Evolutionary conservation across 2,329 filamentous ascomycete species (phyloP), one percentile per base, ranked within the genome.

Genomic region (Monilinia fructigena): DNA sequence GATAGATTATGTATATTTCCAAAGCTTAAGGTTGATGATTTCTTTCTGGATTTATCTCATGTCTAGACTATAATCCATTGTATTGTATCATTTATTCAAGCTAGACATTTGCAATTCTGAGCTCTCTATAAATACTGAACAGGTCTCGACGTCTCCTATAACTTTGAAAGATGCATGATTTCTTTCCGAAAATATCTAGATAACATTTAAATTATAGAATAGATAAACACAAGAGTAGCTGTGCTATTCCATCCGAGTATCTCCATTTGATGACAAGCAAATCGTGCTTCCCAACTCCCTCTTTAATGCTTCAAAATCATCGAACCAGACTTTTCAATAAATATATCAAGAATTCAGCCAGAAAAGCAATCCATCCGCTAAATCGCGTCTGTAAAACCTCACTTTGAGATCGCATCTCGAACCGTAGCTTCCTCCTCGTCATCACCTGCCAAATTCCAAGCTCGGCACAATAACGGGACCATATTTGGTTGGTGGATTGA

Each of bases 401-500:
- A 12, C 45, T 28, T 48, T 47, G 12, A 26, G 6, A 20, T 26
- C 23, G 16, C 40, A 28, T 31, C 18, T 11, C 45, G 42, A 60
- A 23, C 42, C 12, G 31, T n/a, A 31, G 23, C 20, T 48, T 66
- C 56, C 56, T 42, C 42, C 45, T 59, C 23, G 20, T 35, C 47
- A 62, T 68, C 68, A 91, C 73, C 86, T 80, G 26, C 90, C 90
- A 80, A 87, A 89, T 77, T 93, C 91, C 70, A 94, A 79, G 78
- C 89, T 93, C 50, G 95, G 95, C 72, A 99, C 88, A 78, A 98
- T 93, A 20, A 99, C 95, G 14, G 95, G 95, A 0, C 95, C 95
- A 77, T 97, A 99, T 81, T 99, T 99, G 72, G 95, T 93, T 58
- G 95, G 92, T 70, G 85, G 84, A 50, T 86, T 90, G 77, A 90